phyloP scores from a whole-genome alignment of 2,329 filamentous ascomycete genomes.

The Pseudogymnoascus sp. region DNA sequence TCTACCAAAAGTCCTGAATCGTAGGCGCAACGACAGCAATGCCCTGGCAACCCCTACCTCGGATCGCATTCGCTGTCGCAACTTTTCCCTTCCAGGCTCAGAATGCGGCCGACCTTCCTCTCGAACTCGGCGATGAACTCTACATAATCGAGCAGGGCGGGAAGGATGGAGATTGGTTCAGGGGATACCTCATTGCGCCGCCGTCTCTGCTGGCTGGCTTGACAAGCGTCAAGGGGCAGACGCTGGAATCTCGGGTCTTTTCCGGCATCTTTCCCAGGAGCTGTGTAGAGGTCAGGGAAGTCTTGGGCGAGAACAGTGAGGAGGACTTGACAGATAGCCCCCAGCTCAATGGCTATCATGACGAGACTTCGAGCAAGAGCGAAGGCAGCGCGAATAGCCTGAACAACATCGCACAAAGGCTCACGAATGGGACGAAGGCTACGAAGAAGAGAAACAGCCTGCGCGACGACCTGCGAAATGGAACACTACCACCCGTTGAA shows the following conservation, averaged over 20 bases:
- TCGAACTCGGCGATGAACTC: conserved; percentile 95
- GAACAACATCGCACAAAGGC: not conserved
- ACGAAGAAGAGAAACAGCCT: conserved; percentile 14
- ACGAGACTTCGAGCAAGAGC: conserved; percentile 19
- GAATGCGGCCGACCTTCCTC: conserved; percentile 80
- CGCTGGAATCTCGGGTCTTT: conserved; percentile 90
- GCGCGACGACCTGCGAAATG: conserved; percentile 21
- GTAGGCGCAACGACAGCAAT: conserved; percentile 37
- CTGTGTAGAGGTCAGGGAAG: conserved; percentile 90
- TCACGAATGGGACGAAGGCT: conserved; percentile 14
- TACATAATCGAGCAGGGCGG: conserved; percentile 98
- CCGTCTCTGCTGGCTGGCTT: conserved; percentile 86
- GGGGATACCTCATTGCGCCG: conserved; percentile 89
- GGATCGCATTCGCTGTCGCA: conserved; percentile 96
- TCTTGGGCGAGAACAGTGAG: conserved; percentile 67
- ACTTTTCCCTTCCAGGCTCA: conserved; percentile 87
- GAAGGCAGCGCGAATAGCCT: conserved; percentile 13
- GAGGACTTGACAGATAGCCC: conserved; percentile 28
- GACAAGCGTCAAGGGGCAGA: conserved; percentile 84
- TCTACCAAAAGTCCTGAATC: not conserved
- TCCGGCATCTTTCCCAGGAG: conserved; percentile 95
- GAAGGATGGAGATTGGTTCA: conserved; percentile 77
- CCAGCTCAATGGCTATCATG: conserved; percentile 30
- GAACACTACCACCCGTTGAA: conserved; percentile 30
- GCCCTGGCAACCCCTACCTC: conserved; percentile 95